Conservation (phyloP, 225 moss, liverwort and hornwort genomes). For the Physcomitrellopsis africana region DNA sequence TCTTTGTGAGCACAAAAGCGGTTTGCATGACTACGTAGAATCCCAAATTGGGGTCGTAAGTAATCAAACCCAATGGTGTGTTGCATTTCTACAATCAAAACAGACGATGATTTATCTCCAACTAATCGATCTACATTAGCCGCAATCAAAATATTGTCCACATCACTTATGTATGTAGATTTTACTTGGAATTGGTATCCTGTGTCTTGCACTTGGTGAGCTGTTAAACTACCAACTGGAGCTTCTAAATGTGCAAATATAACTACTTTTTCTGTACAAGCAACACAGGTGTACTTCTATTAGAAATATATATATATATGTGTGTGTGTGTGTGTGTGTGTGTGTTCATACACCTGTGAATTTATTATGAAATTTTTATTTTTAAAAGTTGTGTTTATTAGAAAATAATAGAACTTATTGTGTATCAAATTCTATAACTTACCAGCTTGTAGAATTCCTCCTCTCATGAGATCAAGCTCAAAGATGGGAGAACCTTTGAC, state of each 20-base stretch:
- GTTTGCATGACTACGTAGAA: conserved; percentile 47
- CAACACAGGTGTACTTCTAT: neutral
- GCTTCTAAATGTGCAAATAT: conserved; percentile 72
- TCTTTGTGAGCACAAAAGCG: conserved; percentile 44
- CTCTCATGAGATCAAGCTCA: conserved; percentile 94
- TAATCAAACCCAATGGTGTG: conserved; percentile 74
- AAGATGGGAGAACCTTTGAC: conserved; percentile 86
- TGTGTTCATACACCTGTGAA: neutral
- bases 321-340: fast-evolving
- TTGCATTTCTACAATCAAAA: conserved; percentile 85
- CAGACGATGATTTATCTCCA: conserved; percentile 45
- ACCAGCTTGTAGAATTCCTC: conserved; percentile 88
- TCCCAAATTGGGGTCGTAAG: conserved; percentile 65
- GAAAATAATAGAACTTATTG: neutral
- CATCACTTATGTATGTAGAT: conserved; percentile 79
- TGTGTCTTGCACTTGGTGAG: conserved; percentile 50
- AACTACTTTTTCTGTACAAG: conserved; percentile 62
- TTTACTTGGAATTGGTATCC: conserved; percentile 66
- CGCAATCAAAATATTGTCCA: conserved; percentile 76
- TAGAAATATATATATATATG: too few relatives aligned
- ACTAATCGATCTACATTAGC: conserved; percentile 79
- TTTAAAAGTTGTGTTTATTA: neutral
- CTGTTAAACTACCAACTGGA: conserved; percentile 25
- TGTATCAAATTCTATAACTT: neutral
- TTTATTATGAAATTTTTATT: neutral